Conservation (phyloP, 345 rosid genomes). For the Boechera divaricarpa region DNA sequence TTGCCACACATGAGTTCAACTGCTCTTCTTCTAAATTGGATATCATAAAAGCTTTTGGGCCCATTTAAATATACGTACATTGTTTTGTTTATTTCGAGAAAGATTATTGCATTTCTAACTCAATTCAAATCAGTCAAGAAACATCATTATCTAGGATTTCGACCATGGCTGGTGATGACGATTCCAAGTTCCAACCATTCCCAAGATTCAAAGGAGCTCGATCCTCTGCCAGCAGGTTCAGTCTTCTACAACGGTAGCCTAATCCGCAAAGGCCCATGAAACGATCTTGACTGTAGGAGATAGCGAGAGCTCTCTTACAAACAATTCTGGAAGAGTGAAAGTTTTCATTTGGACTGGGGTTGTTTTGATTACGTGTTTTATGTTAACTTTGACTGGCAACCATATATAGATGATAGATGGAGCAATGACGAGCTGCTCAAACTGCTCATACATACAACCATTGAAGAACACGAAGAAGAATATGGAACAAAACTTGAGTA, state of each 20-base stretch:
- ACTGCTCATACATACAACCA: neutral
- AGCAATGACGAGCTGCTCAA: neutral
- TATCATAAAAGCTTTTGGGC: neutral
- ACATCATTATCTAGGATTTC: neutral
- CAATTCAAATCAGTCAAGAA: neutral
- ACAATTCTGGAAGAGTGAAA: too few species aligned
- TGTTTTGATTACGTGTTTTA: neutral
- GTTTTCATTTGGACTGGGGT: conserved; percentile 14
- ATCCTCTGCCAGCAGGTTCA: too few species aligned
- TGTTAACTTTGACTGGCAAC: neutral
- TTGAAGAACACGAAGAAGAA: neutral
- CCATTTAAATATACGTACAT: neutral
- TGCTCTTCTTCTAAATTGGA: neutral
- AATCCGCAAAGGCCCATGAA: too few species aligned
- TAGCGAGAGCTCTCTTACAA: too few species aligned
- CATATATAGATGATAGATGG: neutral
- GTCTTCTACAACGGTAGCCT: too few species aligned
- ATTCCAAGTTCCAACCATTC: neutral
- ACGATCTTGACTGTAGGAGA: too few species aligned
- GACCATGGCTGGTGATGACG: neutral
- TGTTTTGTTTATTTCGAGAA: neutral
- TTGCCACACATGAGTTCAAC: neutral
- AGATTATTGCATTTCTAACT: neutral
- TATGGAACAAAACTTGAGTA: neutral
- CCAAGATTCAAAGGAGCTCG: too few species aligned